Conservation (phyloP, 768 basidiomycete species). For the Rhizopogon salebrosus region DNA sequence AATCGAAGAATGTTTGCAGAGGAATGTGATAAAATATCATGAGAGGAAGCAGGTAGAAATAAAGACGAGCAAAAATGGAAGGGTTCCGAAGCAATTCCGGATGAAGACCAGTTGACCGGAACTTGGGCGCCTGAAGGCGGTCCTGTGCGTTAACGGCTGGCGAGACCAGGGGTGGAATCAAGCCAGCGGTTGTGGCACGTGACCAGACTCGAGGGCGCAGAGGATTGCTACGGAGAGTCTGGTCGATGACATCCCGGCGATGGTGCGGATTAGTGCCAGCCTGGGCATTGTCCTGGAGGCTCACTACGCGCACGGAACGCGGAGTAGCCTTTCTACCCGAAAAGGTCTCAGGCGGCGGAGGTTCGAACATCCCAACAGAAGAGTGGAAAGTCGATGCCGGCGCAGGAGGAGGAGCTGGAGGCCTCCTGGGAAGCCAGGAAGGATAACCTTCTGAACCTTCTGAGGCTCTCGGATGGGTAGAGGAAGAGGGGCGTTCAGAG, state of each 20-base stretch:
- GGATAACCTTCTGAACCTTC: constrained; percentile 69
- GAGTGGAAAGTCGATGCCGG: constrained; percentile 69
- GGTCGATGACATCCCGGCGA: constrained; percentile 46
- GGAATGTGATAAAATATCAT: constrained; percentile 68
- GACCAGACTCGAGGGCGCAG: constrained; percentile 52
- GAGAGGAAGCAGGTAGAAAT: constrained; percentile 68
- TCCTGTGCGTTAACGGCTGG: constrained; percentile 27
- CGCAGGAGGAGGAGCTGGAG: constrained; percentile 54
- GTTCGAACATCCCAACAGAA: constrained; percentile 36
- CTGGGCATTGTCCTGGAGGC: constrained; percentile 47
- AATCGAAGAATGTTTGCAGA: constrained; percentile 82
- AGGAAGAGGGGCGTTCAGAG: constrained; percentile 31
- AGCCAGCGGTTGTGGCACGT: constrained; percentile 43
- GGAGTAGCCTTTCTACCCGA: constrained; percentile 69
- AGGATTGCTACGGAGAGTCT: constrained; percentile 38
- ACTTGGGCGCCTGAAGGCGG: constrained; percentile 51
- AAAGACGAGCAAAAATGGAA: constrained; percentile 45
- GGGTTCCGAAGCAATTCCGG: constrained; percentile 64
- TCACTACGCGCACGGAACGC: constrained; percentile 78
- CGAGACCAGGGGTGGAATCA: constrained; percentile 41
- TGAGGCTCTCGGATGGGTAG: constrained; percentile 27
- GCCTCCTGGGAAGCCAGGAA: constrained; percentile 78
- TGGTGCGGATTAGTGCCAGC: constrained; percentile 28
- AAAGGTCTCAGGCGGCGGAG: constrained; percentile 25
- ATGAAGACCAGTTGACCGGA: constrained; percentile 63